Evolutionary conservation across 345 rosid species (phyloP).

Genomic region (Citrus trifoliata): DNA sequence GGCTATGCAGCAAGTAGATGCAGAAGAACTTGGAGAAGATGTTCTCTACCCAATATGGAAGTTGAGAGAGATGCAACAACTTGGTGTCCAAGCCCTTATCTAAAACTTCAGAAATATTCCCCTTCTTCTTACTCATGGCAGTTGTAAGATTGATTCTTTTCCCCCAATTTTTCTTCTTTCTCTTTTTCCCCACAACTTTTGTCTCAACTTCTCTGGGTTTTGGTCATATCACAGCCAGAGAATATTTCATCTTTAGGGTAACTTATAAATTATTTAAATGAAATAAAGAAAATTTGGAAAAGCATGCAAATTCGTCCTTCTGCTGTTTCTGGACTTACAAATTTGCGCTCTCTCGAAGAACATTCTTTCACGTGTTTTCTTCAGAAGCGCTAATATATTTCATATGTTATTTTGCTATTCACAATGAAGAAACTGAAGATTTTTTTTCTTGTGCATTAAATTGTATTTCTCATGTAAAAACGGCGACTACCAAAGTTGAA

Average conservation of each 20-base stretch:
- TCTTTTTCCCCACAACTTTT: not conserved
- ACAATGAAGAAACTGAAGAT: too few species aligned
- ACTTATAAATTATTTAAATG: not conserved
- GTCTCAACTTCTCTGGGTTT: conserved; percentile 14
- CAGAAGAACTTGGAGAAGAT: conserved; percentile 84
- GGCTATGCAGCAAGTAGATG: conserved; percentile 96
- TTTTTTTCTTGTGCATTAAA: too few species aligned
- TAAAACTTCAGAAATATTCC: conserved; percentile 12
- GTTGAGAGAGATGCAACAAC: conserved; percentile 70
- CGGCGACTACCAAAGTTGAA: too few species aligned
- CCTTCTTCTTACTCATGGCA: not conserved
- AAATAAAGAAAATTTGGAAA: conserved; percentile 4
- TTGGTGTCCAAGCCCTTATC: conserved; percentile 78
- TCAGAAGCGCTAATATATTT: too few species aligned
- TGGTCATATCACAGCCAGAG: conserved; percentile 1
- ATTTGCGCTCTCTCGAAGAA: too few species aligned
- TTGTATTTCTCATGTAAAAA: too few species aligned
- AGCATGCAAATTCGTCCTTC: not conserved
- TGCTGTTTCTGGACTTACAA: not conserved
- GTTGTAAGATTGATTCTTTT: conserved; percentile 9
- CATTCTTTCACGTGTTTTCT: too few species aligned
- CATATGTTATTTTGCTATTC: too few species aligned
- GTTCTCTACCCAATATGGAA: conserved; percentile 87
- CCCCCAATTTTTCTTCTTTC: not conserved
- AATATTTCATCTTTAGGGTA: not conserved